Conservation (phyloP, 306 rosid species). For the Castanea mollissima region DNA sequence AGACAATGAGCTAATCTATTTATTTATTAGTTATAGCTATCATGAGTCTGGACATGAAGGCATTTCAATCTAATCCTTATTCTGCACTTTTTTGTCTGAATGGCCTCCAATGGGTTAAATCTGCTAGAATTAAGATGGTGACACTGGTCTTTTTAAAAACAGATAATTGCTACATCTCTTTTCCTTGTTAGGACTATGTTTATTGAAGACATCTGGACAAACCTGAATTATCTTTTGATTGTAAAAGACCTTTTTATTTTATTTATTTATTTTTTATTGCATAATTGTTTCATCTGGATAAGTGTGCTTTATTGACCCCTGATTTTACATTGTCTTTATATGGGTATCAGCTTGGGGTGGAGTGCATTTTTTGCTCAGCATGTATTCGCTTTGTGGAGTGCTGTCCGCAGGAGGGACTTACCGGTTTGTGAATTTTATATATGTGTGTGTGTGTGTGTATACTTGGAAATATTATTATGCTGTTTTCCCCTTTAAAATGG, state of each 20-base stretch:
- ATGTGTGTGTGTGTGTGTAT: no score
- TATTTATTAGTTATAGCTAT: not conserved
- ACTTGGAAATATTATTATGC: not conserved
- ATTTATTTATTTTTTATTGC: not conserved
- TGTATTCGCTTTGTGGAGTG: constrained; percentile 98
- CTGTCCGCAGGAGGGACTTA: constrained; percentile 99
- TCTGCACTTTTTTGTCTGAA: not conserved
- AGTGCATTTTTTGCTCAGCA: constrained; percentile 99
- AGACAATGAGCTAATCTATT: not conserved
- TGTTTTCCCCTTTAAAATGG: not conserved
- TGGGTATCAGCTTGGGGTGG: constrained; percentile 90
- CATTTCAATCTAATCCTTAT: not conserved
- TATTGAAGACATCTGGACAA: not conserved
- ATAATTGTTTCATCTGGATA: constrained; percentile 2
- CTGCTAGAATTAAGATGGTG: not conserved
- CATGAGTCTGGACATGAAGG: not conserved
- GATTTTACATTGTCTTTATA: constrained; percentile 21
- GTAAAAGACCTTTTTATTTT: not conserved
- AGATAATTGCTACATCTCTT: not conserved
- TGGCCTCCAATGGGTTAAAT: not conserved
- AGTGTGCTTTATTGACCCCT: constrained; percentile 14
- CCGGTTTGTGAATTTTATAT: constrained; percentile 51
- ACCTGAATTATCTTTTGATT: not conserved
- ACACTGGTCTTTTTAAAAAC: not conserved
- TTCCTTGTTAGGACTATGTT: not conserved